phyloP scores from a whole-genome alignment of 208 protist species.

The Wallacemonas collosoma region DNA sequence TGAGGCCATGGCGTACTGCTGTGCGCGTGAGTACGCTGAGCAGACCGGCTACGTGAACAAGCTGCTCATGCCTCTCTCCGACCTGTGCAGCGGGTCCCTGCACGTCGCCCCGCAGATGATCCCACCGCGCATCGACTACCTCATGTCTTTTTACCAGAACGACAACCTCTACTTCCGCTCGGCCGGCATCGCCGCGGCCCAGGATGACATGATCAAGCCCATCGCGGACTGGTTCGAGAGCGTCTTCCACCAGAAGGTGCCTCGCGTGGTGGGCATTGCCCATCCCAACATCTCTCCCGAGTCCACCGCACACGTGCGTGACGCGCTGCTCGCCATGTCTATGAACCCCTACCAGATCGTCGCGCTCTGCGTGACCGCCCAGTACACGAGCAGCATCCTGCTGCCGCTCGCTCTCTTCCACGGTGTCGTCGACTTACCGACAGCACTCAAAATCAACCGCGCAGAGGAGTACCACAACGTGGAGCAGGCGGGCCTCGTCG shows the following conservation, averaged over 20 bases:
- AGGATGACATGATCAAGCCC: constrained; percentile 77
- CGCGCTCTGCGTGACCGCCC: constrained; percentile 85
- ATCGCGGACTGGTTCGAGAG: constrained; percentile 80
- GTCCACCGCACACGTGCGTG: constrained; percentile 55
- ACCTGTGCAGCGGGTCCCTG: constrained; percentile 88
- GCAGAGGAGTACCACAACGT: constrained; percentile 90
- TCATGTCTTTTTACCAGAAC: constrained; percentile 92
- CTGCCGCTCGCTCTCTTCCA: constrained; percentile 87
- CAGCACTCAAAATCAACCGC: constrained; percentile 79
- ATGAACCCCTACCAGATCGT: constrained; percentile 94
- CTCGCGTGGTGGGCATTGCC: constrained; percentile 85
- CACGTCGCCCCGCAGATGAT: constrained; percentile 89
- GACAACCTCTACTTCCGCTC: constrained; percentile 93
- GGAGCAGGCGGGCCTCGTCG: constrained; percentile 58
- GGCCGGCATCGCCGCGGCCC: constrained; percentile 64
- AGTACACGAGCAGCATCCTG: constrained; percentile 92
- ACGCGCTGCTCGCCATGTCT: constrained; percentile 69
- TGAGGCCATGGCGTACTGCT: constrained; percentile 84
- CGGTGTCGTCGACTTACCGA: constrained; percentile 71
- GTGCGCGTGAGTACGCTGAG: constrained; percentile 86
- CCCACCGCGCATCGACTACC: constrained; percentile 86
- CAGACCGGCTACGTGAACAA: constrained; percentile 86
- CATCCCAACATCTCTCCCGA: constrained; percentile 71
- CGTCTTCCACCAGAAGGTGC: constrained; percentile 75
- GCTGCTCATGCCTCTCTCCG: constrained; percentile 89